Conservation (phyloP, 495 filamentous ascomycete species). For the Xylaria longipes region DNA sequence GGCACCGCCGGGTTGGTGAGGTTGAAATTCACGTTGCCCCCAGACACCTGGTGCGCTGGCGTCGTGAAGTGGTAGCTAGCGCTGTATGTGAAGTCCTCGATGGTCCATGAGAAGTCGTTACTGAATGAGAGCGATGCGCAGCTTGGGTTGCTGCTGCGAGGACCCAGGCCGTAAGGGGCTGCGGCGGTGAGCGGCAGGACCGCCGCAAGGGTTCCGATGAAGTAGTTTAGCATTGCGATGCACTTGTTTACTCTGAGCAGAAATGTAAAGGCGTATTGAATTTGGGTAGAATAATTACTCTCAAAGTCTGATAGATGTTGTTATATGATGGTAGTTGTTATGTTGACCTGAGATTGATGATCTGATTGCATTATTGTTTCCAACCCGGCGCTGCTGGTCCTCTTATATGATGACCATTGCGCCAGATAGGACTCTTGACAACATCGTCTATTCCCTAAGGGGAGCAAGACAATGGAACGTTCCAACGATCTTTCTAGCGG, state of each 20-base stretch:
- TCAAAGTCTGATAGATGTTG: not conserved
- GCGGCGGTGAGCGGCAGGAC: slow-evolving; percentile 35
- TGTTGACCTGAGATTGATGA: not conserved
- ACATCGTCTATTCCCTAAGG: not conserved
- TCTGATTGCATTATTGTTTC: not conserved
- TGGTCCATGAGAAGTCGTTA: slow-evolving; percentile 41
- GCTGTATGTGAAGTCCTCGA: slow-evolving; percentile 47
- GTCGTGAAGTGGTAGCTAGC: slow-evolving; percentile 50
- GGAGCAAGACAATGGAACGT: not conserved
- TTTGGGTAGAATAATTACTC: not conserved
- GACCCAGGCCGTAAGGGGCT: slow-evolving; percentile 24
- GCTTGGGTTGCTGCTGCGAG: slow-evolving; percentile 31
- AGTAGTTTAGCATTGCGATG: slow-evolving; percentile 25
- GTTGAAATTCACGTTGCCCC: slow-evolving; percentile 51
- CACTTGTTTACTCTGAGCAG: not conserved
- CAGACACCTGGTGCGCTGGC: slow-evolving; percentile 53
- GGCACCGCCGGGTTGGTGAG: slow-evolving; percentile 48
- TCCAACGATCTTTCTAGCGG: not conserved
- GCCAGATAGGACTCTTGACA: not conserved
- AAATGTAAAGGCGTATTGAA: not conserved
- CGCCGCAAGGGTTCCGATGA: slow-evolving; percentile 33
- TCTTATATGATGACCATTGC: not conserved
- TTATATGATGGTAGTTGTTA: not conserved
- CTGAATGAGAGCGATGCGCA: slow-evolving; percentile 43
- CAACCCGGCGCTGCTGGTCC: not conserved